A percentile compares a stretch with the other conserved stretches of the same genome.
Evolutionary conservation across 1,284 basidiomycete species (phyloP).

Genomic region (Anthracocystis walkeri): DNA sequence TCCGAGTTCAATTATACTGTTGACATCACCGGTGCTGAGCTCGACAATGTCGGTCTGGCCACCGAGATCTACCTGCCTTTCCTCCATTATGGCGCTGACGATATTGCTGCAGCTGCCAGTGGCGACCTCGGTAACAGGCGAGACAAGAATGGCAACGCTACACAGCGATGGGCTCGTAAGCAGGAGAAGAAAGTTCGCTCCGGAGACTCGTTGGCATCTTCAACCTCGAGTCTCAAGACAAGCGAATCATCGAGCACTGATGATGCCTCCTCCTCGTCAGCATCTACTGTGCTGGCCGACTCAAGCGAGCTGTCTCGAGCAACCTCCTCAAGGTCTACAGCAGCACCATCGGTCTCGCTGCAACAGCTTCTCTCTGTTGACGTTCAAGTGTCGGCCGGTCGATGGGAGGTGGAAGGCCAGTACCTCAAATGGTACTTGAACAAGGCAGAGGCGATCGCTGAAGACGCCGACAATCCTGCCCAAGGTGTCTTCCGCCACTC

Average conservation of each 20-base stretch:
- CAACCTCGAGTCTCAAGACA: constrained; percentile 18
- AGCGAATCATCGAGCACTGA: constrained; percentile 17
- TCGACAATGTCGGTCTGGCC: constrained; percentile 70
- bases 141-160: constrained; percentile 14
- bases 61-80: constrained; percentile 90
- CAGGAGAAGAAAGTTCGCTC: constrained; percentile 34
- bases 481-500: constrained; percentile 40
- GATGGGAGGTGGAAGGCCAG: constrained; percentile 78
- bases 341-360: neutral
- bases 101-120: constrained; percentile 59
- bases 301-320: constrained; percentile 23
- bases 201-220: constrained; percentile 20
- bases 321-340: constrained; percentile 14
- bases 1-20: constrained; percentile 52
- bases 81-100: constrained; percentile 82
- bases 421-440: constrained; percentile 85
- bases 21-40: constrained; percentile 38
- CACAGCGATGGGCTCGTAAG: constrained; percentile 27
- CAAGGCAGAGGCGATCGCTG: constrained; percentile 40
- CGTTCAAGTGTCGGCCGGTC: constrained; percentile 75
- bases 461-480: constrained; percentile 24
- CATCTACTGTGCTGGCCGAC: constrained; percentile 29
- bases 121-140: constrained; percentile 38
- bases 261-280: constrained; percentile 18
- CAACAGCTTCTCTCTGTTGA: constrained; percentile 69